phyloP scores from a whole-genome alignment of 1,284 basidiomycete species.

The Sporisorium reilianum region DNA sequence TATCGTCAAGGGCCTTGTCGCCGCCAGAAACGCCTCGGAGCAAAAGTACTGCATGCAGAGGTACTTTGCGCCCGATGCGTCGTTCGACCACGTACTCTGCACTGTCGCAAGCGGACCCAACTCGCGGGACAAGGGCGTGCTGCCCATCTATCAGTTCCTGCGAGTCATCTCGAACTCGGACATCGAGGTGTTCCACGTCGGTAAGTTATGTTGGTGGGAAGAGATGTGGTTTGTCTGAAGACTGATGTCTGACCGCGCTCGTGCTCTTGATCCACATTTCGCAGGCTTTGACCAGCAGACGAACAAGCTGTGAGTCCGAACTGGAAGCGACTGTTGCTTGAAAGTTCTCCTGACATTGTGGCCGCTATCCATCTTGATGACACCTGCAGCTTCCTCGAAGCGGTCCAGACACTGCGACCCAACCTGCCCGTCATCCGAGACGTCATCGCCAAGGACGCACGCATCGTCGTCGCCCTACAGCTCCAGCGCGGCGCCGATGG shows the following conservation, averaged over 20 bases:
- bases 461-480: conserved; percentile 58
- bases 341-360: too few relatives aligned
- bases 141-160: conserved; percentile 68
- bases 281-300: conserved; percentile 33
- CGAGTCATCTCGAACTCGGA: conserved; percentile 57
- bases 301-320: conserved; percentile 19
- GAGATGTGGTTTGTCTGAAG: background rate
- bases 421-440: conserved; percentile 46
- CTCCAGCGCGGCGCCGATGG: conserved; percentile 62
- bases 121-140: conserved; percentile 61
- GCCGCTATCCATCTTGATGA: too few relatives aligned
- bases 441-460: conserved; percentile 33
- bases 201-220: conserved; percentile 33
- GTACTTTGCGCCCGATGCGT: conserved; percentile 63
- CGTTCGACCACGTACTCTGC: conserved; percentile 67
- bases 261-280: background rate
- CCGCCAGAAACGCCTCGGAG: conserved; percentile 57
- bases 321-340: too few relatives aligned
- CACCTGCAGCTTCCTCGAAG: conserved; percentile 57
- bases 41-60: conserved; percentile 59
- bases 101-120: conserved; percentile 54
- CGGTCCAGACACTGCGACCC: conserved; percentile 59
- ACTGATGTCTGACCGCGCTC: background rate
- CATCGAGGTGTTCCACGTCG: conserved; percentile 59
- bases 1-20: conserved; percentile 65